Conservation (phyloP, 2,329 filamentous ascomycete species). For the Colletotrichum horii region DNA sequence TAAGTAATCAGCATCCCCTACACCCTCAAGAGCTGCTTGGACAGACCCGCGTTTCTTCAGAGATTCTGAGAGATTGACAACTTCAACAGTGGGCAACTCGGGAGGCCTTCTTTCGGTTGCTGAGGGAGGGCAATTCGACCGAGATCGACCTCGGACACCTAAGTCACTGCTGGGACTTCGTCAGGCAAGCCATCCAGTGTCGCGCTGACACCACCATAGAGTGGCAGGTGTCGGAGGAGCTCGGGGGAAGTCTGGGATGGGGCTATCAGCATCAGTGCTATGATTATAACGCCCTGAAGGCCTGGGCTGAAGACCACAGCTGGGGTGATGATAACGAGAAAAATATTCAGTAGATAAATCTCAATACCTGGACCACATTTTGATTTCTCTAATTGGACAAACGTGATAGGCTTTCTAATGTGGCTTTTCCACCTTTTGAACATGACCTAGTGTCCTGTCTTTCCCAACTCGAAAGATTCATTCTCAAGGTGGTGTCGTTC, state of each 20-base stretch:
- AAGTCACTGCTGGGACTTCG: not conserved
- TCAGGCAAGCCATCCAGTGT: not conserved
- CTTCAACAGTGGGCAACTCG: not conserved
- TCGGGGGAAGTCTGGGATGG: not conserved
- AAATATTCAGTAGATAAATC: not conserved
- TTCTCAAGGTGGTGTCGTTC: too few species aligned
- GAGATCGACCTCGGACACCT: not conserved
- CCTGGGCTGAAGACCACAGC: not conserved
- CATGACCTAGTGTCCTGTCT: too few species aligned
- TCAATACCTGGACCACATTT: too few species aligned
- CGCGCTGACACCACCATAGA: not conserved
- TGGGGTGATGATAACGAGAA: not conserved
- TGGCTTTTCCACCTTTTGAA: too few species aligned
- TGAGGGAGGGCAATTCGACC: not conserved
- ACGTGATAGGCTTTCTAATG: too few species aligned
- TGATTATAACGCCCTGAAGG: not conserved
- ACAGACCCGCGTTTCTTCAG: not conserved
- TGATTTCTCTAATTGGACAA: too few species aligned
- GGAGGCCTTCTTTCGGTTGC: not conserved
- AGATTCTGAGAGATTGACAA: not conserved
- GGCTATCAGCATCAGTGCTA: not conserved
- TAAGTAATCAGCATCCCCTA: not conserved
- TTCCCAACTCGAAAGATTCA: too few species aligned
- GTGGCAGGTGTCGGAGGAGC: not conserved
- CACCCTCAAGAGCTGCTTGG: rapidly evolving